A percentile compares a stretch with the other conserved stretches of the same genome.
Conservation (phyloP, 306 rosid species). For the Hippophae tibetana region DNA sequence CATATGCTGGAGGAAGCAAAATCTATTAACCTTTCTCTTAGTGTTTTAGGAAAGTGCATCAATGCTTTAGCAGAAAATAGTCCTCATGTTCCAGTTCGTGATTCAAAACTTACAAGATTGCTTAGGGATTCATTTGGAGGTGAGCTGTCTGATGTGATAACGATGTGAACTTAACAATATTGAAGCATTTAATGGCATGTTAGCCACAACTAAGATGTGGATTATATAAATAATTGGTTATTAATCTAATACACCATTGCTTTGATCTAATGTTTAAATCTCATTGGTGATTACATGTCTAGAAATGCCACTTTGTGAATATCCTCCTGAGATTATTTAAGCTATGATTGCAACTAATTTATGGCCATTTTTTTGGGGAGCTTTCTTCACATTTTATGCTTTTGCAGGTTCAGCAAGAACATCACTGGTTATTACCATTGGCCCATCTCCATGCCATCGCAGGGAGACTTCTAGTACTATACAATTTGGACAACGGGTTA, state of each 20-base stretch:
- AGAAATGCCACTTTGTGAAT: too few relatives aligned
- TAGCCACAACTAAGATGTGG: slow-evolving; percentile 12
- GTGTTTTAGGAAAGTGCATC: slow-evolving; percentile 90
- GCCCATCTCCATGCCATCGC: slow-evolving; percentile 97
- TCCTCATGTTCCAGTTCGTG: slow-evolving; percentile 92
- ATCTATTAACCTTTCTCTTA: slow-evolving; percentile 89
- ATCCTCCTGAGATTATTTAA: too few relatives aligned
- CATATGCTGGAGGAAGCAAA: slow-evolving; percentile 93
- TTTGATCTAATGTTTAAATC: background rate
- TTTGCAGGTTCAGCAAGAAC: slow-evolving; percentile 91
- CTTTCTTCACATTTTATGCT: background rate
- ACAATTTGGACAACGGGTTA: slow-evolving; percentile 88
- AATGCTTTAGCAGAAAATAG: slow-evolving; percentile 91
- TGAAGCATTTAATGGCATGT: slow-evolving; percentile 8
- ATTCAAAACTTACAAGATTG: slow-evolving; percentile 95
- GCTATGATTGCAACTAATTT: too few relatives aligned
- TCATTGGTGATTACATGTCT: too few relatives aligned
- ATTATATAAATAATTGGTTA: background rate
- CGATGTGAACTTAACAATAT: slow-evolving; percentile 6
- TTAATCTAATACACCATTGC: background rate
- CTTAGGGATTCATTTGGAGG: slow-evolving; percentile 98
- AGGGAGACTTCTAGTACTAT: slow-evolving; percentile 97
- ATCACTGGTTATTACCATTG: slow-evolving; percentile 88
- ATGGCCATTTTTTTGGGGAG: too few relatives aligned
- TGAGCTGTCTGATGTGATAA: slow-evolving; percentile 15